Percentiles rank a stretch among this genome's conserved stretches.
Evolutionary conservation across 305 asterid species (phyloP).

Genomic region (Solanum hybrid): DNA sequence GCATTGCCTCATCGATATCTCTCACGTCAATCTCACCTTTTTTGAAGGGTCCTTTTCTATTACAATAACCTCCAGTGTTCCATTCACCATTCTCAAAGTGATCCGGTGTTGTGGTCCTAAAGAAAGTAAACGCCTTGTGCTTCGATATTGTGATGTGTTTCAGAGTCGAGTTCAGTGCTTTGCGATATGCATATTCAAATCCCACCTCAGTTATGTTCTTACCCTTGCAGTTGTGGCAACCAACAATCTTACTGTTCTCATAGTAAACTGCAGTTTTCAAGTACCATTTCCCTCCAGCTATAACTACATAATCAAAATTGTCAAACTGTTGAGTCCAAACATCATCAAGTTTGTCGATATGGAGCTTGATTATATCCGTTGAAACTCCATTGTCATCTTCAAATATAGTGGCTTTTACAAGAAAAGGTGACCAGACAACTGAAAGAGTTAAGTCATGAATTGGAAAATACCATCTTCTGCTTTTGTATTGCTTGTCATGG

Average conservation of each 20-base stretch:
- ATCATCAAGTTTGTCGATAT: constrained; percentile 43
- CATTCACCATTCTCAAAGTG: constrained; percentile 82
- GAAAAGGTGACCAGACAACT: constrained; percentile 61
- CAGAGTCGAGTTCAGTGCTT: constrained; percentile 38
- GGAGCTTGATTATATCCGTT: constrained; percentile 36
- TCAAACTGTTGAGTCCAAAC: constrained; percentile 46
- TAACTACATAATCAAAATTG: constrained; percentile 34
- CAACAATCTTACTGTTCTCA: constrained; percentile 37
- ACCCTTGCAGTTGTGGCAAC: constrained; percentile 58
- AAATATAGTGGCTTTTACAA: constrained; percentile 38
- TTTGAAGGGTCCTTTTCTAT: constrained; percentile 46
- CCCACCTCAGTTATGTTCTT: constrained; percentile 54
- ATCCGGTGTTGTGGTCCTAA: constrained; percentile 59
- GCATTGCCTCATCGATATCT: constrained; percentile 34
- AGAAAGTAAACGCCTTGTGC: constrained; percentile 26
- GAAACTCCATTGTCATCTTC: constrained; percentile 69
- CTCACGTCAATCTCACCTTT: constrained; percentile 36
- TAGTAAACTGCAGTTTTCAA: constrained; percentile 55
- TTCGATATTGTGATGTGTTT: constrained; percentile 27
- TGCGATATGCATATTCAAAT: constrained; percentile 47
- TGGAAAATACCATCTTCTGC: constrained; percentile 66
- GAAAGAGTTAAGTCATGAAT: constrained; percentile 43
- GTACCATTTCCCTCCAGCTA: constrained; percentile 74
- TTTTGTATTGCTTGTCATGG: constrained; percentile 53
- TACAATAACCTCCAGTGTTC: constrained; percentile 67